A percentile compares a stretch with the other conserved stretches of the same genome.
phyloP scores from a whole-genome alignment of 345 rosid species.

The Gossypium stocksii region DNA sequence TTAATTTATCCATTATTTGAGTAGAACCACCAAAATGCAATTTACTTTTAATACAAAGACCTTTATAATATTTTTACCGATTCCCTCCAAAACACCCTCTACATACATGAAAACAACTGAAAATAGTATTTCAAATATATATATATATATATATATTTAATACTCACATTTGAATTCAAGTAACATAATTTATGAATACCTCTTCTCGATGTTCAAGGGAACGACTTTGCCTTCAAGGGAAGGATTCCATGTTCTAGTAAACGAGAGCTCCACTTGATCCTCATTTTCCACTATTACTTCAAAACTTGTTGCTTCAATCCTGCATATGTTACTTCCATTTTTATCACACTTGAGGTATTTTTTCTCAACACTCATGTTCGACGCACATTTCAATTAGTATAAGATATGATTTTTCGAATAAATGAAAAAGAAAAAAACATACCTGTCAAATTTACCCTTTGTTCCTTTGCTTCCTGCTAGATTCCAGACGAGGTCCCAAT shows the following conservation, averaged over 20 bases:
- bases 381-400: neutral
- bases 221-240: conserved; percentile 41
- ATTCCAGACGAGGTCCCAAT: conserved; percentile 79
- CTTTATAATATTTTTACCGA: too few relatives aligned
- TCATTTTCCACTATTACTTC: conserved; percentile 46
- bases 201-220: conserved; percentile 63
- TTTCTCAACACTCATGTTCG: neutral
- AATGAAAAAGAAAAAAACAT: neutral
- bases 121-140: too few relatives aligned
- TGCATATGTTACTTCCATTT: conserved; percentile 16
- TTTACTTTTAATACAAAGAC: too few relatives aligned
- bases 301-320: conserved; percentile 35
- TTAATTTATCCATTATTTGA: too few relatives aligned
- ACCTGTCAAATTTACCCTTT: conserved; percentile 55
- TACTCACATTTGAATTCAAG: too few relatives aligned
- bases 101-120: too few relatives aligned
- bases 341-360: too few relatives aligned
- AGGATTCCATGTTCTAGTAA: conserved; percentile 50
- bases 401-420: neutral
- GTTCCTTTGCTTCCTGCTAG: conserved; percentile 45
- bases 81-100: too few relatives aligned
- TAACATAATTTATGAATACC: conserved; percentile 25
- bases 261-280: conserved; percentile 55
- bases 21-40: too few relatives aligned
- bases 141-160: too few relatives aligned